A percentile compares a stretch with the other conserved stretches of the same genome.
These are phyloP conservation scores for Hyaloscypha variabilis DNA, from an alignment of 495 filamentous ascomycete genomes.

Conservation along the genomic window DNA sequence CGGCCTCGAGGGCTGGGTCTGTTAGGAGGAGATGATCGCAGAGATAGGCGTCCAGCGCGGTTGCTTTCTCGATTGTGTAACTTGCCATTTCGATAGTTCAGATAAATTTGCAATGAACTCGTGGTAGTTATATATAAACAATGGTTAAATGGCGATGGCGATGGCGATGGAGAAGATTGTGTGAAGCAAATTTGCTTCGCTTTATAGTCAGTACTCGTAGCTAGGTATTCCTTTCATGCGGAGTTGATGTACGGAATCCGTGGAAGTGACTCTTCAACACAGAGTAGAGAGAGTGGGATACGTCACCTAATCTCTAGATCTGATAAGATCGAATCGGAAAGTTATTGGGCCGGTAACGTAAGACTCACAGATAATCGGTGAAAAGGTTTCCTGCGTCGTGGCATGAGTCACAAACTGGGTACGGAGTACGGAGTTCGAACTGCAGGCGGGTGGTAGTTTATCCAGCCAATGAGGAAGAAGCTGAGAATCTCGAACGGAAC, in stretches of 20 bases:
- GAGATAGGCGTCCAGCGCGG: slow-evolving; percentile 7
- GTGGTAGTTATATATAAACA: no score
- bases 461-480: no score
- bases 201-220: not conserved
- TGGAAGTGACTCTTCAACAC: not conserved
- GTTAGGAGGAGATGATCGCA: slow-evolving; percentile 11
- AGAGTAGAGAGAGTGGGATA: not conserved
- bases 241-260: not conserved
- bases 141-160: no score
- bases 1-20: slow-evolving; percentile 8
- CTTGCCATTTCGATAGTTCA: not conserved
- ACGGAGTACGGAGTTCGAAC: no score
- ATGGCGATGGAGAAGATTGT: not conserved
- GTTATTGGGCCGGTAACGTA: not conserved
- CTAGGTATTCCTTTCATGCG: no score
- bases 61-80: slow-evolving; percentile 7
- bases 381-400: not conserved
- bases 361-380: no score
- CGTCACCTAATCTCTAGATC: not conserved
- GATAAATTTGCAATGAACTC: no score
- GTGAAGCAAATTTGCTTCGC: not conserved
- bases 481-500: no score
- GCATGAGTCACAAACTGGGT: no score
- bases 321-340: not conserved
- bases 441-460: no score